A percentile compares a stretch with the other conserved stretches of the same genome.
These are phyloP conservation scores for Nicotiana otophora DNA, from an alignment of 257 asterid species.

Conservation along the genomic window DNA sequence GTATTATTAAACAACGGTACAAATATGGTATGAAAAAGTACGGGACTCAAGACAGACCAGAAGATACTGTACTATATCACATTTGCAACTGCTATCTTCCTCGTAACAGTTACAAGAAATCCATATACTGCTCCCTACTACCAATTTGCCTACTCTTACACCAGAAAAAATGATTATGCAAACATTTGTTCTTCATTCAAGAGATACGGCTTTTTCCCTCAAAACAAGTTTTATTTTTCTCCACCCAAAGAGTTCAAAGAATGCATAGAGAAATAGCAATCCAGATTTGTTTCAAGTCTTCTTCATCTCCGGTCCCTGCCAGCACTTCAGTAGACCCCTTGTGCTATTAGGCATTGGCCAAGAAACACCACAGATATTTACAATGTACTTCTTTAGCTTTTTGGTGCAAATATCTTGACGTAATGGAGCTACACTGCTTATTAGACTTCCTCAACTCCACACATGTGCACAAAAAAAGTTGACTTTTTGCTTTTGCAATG, in stretches of 20 bases:
- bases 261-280: neutral
- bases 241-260: neutral
- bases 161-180: neutral
- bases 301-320: neutral
- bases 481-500: too few relatives aligned
- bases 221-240: neutral
- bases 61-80: neutral
- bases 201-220: neutral
- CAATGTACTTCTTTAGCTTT: too few relatives aligned
- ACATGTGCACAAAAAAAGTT: too few relatives aligned
- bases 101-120: neutral
- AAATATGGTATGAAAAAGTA: neutral
- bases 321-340: neutral
- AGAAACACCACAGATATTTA: slow-evolving; percentile 1
- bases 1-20: neutral
- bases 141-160: neutral
- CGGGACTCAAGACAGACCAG: neutral
- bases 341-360: neutral
- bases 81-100: neutral
- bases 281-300: neutral
- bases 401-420: too few relatives aligned
- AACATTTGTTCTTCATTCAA: neutral
- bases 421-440: too few relatives aligned
- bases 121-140: neutral
- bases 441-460: too few relatives aligned